Base-by-base conservation (phyloP, 2,329 filamentous ascomycete genomes). In the Xylariaceae sp. region DNA sequence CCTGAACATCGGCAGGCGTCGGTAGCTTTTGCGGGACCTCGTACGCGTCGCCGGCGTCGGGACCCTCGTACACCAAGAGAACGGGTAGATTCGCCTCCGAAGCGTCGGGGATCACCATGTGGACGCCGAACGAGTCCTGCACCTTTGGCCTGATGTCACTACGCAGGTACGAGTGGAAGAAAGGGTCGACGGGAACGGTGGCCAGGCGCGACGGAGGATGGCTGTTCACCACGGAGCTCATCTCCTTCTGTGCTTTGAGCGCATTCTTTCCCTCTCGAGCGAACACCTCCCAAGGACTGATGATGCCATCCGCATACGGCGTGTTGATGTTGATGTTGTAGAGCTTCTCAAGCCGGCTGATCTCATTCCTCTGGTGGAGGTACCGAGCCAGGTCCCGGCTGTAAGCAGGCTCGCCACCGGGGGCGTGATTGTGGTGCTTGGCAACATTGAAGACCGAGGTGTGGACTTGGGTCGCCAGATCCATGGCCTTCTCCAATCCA, bases 251-350 rank as follows among this genome's bases (percentile, higher is more conserved):
- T 6, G 84, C 85, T 52, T 81, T 81, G 57, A 86, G 78, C 18
- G 77, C 76, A 57, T 88, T 94, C 70, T 92, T 94, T 49, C 83
- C 81, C 54, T 95, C 85, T 26, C 84, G 77, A 5, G 87, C 86
- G 64, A 89, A 95, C 38, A 97, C 76, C 60, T 95, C 83, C 88
- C 89, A 95, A 0, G 82, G 81, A 31, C 85, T 77, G 9, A 79
- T 79, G 24, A 81, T 81, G 31, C 86, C 79, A 34, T 76, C 71
- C 3, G 77, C 74, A 47, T 74, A 76, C 1, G 88, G 86, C 2
- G 88, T 81, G 53, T 90, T 85, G 59, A 97, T 94, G 60, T 87
- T 85, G n/a, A 88, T 83, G 55, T 85, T 77, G 63, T 95, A 86
- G 33, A 77, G 66, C 43, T 76, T 78, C 68, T 96, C 88, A 11